phyloP scores from a whole-genome alignment of 371 early-diverging fungal genomes.

The Mucor plumbeus region DNA sequence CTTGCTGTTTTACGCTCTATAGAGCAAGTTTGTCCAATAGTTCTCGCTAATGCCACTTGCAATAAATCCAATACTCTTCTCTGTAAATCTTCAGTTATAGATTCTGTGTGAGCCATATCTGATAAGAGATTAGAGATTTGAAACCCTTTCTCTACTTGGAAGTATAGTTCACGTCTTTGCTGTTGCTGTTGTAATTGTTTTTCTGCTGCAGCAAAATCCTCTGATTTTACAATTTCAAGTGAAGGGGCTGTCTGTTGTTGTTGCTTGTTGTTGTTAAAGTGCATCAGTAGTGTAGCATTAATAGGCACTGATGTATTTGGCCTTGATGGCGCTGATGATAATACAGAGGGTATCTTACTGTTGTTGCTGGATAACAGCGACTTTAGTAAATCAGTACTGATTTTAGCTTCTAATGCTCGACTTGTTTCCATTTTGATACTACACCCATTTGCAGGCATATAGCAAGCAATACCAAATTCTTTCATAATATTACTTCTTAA shows the following conservation, averaged over 20 bases:
- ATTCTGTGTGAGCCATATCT: constrained; percentile 30
- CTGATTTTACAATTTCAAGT: constrained; percentile 29
- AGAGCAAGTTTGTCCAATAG: constrained; percentile 10
- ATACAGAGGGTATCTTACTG: not conserved
- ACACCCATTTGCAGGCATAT: constrained; percentile 89
- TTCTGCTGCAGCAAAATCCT: not conserved
- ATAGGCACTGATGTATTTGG: constrained; percentile 27
- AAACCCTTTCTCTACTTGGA: constrained; percentile 31
- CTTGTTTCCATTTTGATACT: constrained; percentile 72
- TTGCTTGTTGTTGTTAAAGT: constrained; percentile 19
- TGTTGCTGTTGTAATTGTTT: constrained; percentile 6
- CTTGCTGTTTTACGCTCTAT: constrained; percentile 18
- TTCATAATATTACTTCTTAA: constrained; percentile 83
- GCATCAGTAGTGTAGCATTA: constrained; percentile 27
- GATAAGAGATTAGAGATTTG: constrained; percentile 17
- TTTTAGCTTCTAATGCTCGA: constrained; percentile 59
- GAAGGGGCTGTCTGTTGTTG: constrained; percentile 6
- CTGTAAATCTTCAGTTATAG: constrained; percentile 14
- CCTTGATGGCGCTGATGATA: not conserved
- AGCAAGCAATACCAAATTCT: constrained; percentile 87
- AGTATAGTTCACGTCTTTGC: constrained; percentile 18
- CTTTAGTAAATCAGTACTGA: constrained; percentile 60
- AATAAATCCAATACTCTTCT: constrained; percentile 26
- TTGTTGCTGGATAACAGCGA: constrained; percentile 24
- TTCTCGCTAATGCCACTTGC: constrained; percentile 20